These are phyloP conservation scores for Acer negundo DNA, from an alignment of 345 rosid genomes.

Conservation along the genomic window DNA sequence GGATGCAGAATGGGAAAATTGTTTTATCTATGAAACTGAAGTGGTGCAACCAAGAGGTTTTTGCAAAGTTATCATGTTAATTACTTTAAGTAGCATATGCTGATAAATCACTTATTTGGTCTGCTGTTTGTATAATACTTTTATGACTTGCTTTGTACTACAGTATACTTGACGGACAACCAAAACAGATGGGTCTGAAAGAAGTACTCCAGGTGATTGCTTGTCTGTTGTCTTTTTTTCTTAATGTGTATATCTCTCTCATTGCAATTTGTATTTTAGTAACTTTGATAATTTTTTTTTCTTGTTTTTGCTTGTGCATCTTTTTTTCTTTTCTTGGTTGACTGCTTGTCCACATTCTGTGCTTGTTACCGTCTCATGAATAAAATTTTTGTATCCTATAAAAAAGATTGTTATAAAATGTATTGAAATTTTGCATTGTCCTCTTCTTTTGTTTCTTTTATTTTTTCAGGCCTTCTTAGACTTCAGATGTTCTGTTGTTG, in stretches of 20 bases:
- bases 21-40: not conserved
- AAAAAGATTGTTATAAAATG: not conserved
- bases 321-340: not conserved
- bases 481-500: constrained; percentile 89
- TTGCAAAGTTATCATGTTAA: not conserved
- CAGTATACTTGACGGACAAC: constrained; percentile 89
- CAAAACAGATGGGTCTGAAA: constrained; percentile 88
- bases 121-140: not conserved
- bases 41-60: not conserved
- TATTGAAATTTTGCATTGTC: not conserved
- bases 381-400: not conserved
- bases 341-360: not conserved
- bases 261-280: not conserved
- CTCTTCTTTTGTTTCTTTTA: constrained; percentile 1
- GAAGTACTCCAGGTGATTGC: constrained; percentile 83
- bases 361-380: not conserved
- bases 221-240: not conserved
- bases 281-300: not conserved
- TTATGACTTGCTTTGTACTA: constrained; percentile 24
- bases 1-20: not conserved
- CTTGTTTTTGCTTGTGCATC: not conserved
- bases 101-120: not conserved
- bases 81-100: not conserved
- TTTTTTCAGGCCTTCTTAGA: constrained; percentile 75
- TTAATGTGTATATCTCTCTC: not conserved